Evolutionary conservation across 2,329 filamentous ascomycete species (phyloP).

Genomic region (Diaporthe citrichinensis): DNA sequence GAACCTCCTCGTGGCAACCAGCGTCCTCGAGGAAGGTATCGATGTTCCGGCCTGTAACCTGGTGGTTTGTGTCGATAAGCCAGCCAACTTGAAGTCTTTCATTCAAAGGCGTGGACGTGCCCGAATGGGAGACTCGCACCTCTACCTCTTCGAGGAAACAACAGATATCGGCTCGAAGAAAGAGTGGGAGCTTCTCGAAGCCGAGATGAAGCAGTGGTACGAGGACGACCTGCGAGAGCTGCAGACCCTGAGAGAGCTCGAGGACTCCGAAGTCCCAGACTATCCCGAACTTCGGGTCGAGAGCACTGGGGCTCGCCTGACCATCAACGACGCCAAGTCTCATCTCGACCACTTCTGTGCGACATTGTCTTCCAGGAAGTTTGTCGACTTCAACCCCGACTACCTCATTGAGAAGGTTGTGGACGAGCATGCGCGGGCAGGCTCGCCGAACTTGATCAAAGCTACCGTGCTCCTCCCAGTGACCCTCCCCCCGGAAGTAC

Average conservation of each 20-base stretch:
- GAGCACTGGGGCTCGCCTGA: slow-evolving; percentile 73
- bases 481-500: slow-evolving; percentile 74
- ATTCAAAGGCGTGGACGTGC: slow-evolving; percentile 71
- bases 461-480: slow-evolving; percentile 80
- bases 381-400: slow-evolving; percentile 76
- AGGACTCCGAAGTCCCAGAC: slow-evolving; percentile 55
- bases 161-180: slow-evolving; percentile 46
- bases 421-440: slow-evolving; percentile 44
- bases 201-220: slow-evolving; percentile 79
- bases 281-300: slow-evolving; percentile 55
- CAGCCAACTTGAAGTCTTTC: slow-evolving; percentile 67
- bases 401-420: slow-evolving; percentile 69
- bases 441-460: slow-evolving; percentile 51
- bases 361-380: slow-evolving; percentile 69
- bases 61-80: slow-evolving; percentile 70
- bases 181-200: slow-evolving; percentile 78
- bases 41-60: slow-evolving; percentile 76
- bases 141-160: slow-evolving; percentile 62
- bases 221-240: slow-evolving; percentile 72
- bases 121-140: slow-evolving; percentile 63
- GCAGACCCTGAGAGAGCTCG: slow-evolving; percentile 60
- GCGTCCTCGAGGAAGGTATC: slow-evolving; percentile 77
- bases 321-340: slow-evolving; percentile 79
- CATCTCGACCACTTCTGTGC: slow-evolving; percentile 88
- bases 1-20: slow-evolving; percentile 74